phyloP scores from a whole-genome alignment of 1,284 basidiomycete species.

The Athelia psychrophila region DNA sequence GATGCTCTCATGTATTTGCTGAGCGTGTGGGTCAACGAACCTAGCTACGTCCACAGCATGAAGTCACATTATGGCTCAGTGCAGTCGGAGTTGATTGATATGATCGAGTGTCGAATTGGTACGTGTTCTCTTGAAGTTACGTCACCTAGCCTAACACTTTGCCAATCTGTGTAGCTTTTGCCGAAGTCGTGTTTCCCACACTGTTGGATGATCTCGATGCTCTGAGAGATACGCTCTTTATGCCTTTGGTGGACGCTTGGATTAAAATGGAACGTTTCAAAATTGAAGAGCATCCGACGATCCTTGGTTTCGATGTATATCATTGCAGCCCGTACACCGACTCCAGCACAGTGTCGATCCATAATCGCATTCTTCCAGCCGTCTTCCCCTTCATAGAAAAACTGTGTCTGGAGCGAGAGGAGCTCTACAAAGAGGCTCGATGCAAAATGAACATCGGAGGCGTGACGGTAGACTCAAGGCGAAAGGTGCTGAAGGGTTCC shows the following conservation, averaged over 20 bases:
- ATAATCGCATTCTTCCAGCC: background rate
- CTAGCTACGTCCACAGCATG: background rate
- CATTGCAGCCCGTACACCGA: background rate
- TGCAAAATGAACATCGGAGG: background rate
- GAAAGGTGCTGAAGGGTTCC: background rate
- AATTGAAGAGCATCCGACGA: constrained; percentile 1
- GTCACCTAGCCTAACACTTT: no score
- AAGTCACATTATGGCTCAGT: background rate
- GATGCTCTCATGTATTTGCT: background rate
- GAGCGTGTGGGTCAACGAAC: constrained; percentile 3
- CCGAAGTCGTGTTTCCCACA: background rate
- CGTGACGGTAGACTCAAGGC: background rate
- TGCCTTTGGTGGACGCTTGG: constrained; percentile 2
- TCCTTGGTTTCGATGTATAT: background rate
- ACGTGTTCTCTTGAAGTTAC: no score
- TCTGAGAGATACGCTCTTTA: background rate
- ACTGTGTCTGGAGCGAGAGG: background rate
- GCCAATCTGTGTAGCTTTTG: background rate
- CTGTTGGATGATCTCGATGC: background rate
- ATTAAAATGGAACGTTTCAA: constrained; percentile 2
- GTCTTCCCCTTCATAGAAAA: constrained; percentile 1
- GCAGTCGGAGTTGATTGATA: background rate
- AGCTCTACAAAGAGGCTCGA: background rate
- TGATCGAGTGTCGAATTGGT: background rate
- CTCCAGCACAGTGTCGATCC: background rate